Percentiles rank a stretch among this genome's conserved stretches.
These are phyloP conservation scores for Tetragonia tetragonoides DNA, from an alignment of 148 eudicot species.

Conservation along the genomic window DNA sequence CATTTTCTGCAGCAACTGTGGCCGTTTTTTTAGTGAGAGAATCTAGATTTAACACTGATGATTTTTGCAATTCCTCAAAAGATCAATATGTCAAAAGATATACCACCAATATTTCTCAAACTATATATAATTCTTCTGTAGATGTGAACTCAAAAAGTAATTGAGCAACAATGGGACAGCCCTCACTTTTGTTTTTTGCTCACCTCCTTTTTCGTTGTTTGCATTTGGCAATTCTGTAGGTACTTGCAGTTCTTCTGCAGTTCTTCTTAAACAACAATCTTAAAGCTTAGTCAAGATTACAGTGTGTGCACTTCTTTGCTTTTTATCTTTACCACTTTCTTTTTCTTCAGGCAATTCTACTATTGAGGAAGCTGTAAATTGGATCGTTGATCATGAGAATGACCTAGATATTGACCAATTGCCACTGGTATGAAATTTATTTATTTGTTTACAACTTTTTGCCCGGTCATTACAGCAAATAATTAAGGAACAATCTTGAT, in stretches of 20 bases:
- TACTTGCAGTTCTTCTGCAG: neutral
- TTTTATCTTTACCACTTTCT: neutral
- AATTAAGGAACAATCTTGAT: neutral
- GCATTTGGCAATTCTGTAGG: neutral
- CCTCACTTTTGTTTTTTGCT: neutral
- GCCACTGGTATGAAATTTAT: slow-evolving; percentile 47
- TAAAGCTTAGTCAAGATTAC: neutral
- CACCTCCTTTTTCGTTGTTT: neutral
- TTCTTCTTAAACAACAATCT: neutral
- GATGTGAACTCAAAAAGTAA: neutral
- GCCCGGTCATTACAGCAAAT: neutral
- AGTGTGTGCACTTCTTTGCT: neutral
- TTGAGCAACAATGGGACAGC: neutral
- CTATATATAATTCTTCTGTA: neutral
- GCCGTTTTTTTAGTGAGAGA: neutral
- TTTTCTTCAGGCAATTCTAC: slow-evolving; percentile 54
- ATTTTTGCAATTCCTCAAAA: neutral
- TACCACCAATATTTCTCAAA: neutral
- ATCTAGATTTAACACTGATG: neutral
- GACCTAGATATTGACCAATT: slow-evolving; percentile 67
- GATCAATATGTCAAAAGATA: neutral
- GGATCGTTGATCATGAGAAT: slow-evolving; percentile 78
- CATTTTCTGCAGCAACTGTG: slow-evolving; percentile 7
- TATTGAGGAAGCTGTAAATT: slow-evolving; percentile 68
- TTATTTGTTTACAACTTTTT: neutral